Evolutionary conservation across 768 basidiomycete species (phyloP).

Genomic region (Phlebiopsis gigantea): DNA sequence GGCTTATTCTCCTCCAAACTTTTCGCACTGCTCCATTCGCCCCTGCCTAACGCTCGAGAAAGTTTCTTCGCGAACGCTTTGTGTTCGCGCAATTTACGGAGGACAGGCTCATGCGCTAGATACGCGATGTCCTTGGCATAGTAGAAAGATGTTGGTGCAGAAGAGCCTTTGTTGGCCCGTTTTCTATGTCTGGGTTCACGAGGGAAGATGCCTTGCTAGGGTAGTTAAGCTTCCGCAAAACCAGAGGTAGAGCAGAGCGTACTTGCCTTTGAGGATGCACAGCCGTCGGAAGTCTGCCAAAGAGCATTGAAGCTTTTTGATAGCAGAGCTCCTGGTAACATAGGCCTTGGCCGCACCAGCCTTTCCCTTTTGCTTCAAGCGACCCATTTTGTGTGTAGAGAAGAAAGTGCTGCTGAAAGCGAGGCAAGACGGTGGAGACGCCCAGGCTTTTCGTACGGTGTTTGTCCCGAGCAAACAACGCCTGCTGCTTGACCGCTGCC

Average conservation of each 20-base stretch:
- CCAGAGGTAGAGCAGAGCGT: background rate
- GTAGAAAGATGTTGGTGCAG: constrained; percentile 96
- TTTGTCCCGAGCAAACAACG: constrained; percentile 16
- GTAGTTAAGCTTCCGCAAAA: constrained; percentile 11
- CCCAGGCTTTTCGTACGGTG: constrained; percentile 25
- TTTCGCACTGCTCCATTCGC: constrained; percentile 94
- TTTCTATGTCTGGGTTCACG: constrained; percentile 91
- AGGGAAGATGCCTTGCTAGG: constrained; percentile 81
- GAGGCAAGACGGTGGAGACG: constrained; percentile 11
- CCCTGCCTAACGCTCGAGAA: constrained; percentile 84
- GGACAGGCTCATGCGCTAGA: constrained; percentile 92
- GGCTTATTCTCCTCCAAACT: constrained; percentile 92
- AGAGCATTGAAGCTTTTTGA: constrained; percentile 95
- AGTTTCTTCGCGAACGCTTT: constrained; percentile 98
- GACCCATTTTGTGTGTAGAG: constrained; percentile 52
- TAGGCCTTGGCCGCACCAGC: constrained; percentile 91
- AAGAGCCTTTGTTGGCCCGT: constrained; percentile 95
- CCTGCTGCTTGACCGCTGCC: constrained; percentile 10
- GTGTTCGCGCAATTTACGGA: constrained; percentile 92
- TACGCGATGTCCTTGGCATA: constrained; percentile 98
- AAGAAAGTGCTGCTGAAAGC: constrained; percentile 6
- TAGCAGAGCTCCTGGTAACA: constrained; percentile 82
- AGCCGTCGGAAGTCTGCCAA: constrained; percentile 93
- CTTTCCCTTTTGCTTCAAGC: constrained; percentile 78
- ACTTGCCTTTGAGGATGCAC: constrained; percentile 93